A percentile compares a stretch with the other conserved stretches of the same genome.
phyloP scores from a whole-genome alignment of 129 eudicot species.

The Oenanthe sinensis region DNA sequence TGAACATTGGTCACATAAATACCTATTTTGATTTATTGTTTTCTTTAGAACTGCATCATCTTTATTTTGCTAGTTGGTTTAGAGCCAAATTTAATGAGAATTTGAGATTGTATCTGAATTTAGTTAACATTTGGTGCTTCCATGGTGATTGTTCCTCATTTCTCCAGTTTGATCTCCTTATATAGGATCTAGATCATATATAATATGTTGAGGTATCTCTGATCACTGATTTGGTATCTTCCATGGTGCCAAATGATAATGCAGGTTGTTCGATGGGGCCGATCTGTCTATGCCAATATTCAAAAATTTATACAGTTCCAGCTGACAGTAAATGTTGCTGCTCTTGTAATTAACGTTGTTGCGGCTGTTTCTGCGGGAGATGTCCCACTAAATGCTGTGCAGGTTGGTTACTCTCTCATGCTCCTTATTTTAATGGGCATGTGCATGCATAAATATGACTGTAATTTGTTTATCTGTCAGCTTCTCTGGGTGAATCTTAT shows the following conservation, averaged over 20 bases:
- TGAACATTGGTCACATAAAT: neutral
- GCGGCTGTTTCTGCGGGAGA: slow-evolving; percentile 53
- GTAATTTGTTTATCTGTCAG: neutral
- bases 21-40: neutral
- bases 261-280: slow-evolving; percentile 88
- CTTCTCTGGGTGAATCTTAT: slow-evolving; percentile 35
- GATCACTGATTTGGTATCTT: neutral
- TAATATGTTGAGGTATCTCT: neutral
- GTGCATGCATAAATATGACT: neutral
- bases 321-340: slow-evolving; percentile 45
- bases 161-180: neutral
- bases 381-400: slow-evolving; percentile 55
- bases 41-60: neutral
- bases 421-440: neutral
- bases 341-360: slow-evolving; percentile 44
- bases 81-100: too few relatives aligned
- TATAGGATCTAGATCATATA: neutral
- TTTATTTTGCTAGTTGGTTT: neutral
- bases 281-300: slow-evolving; percentile 84
- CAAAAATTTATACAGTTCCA: slow-evolving; percentile 59
- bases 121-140: neutral
- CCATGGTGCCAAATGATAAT: neutral
- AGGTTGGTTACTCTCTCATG: slow-evolving; percentile 22
- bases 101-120: neutral
- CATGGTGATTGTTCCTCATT: neutral